Evolutionary conservation across 768 basidiomycete genomes (phyloP), one percentile per base, ranked within the genome.

Genomic region (Suillus tomentosus): DNA sequence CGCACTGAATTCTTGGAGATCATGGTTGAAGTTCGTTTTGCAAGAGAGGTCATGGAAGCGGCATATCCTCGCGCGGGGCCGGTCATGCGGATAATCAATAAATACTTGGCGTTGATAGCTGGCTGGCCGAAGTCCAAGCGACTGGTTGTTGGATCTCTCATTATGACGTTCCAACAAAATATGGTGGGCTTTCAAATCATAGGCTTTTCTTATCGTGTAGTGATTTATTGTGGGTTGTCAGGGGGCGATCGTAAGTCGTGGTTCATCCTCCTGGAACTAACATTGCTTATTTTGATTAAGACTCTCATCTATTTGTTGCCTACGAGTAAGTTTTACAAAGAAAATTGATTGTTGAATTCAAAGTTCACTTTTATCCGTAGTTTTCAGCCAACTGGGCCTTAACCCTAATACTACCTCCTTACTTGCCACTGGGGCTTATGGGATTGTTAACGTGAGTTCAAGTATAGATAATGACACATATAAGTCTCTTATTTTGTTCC

Each of bases 311-410:
- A 77, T 57, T 72, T 70, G 24, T 63, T 64, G 7, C 68, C 68
- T 42, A 63, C 39, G 19, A 43, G 43, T 59, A 19, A 47, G 43
- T 19, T 13, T 17, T 11, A 27, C 17, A 2, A 58, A 27, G 11
- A 2, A 13, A 27, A 2, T 11, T 6, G 19, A 58, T 24, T 27
- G 39, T 27, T 19, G 8, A 13, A 10, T 27, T 17, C 27, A 57
- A 17, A 37, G 40, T 22, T 56, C 3, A 65, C 34, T 67, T 67
- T 66, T 68, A 74, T 60, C 67, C 68, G 7, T 63, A 71, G 80
- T 81, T 43, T 80, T 81, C 62, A 70, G 74, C 59, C 77, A 79
- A 61, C 63, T 81, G n/a, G 79, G 78, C n/a, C 66, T 81, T 40
- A 72, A 78, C 24, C 76, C 74, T 0, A 78, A 74, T 43, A 80